Conservation (phyloP, 192 early-diverging fungal genomes). For the Radiomyces spectabilis region DNA sequence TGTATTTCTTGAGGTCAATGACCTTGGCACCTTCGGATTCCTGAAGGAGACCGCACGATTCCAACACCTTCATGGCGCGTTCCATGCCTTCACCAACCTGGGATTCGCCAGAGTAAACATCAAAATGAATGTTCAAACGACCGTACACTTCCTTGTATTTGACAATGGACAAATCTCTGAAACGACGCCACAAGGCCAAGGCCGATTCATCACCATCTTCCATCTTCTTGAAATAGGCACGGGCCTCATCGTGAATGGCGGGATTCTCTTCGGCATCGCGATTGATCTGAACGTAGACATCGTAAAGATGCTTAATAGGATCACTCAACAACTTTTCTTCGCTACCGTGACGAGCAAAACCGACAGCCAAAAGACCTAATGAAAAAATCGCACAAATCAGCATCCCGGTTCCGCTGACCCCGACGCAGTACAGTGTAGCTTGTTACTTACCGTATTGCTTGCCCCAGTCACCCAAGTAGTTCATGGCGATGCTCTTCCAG, state of each 20-base stretch:
- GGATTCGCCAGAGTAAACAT: slow-evolving; percentile 94
- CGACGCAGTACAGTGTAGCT: too few relatives aligned
- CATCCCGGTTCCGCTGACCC: too few relatives aligned
- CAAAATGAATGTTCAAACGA: slow-evolving; percentile 87
- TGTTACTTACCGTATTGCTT: slow-evolving; percentile 84
- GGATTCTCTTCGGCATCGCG: slow-evolving; percentile 56
- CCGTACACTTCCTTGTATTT: slow-evolving; percentile 90
- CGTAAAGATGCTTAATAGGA: slow-evolving; percentile 87
- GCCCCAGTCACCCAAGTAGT: slow-evolving; percentile 99
- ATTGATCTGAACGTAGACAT: slow-evolving; percentile 90
- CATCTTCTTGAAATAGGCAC: slow-evolving; percentile 90
- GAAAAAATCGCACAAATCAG: background rate
- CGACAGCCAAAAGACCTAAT: slow-evolving; percentile 80
- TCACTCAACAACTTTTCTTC: slow-evolving; percentile 73
- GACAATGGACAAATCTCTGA: slow-evolving; percentile 83
- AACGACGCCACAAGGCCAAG: slow-evolving; percentile 77
- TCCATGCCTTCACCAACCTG: slow-evolving; percentile 73
- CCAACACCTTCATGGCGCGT: slow-evolving; percentile 62
- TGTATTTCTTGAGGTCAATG: slow-evolving; percentile 75
- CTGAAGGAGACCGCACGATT: slow-evolving; percentile 61
- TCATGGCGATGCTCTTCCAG: slow-evolving; percentile 86
- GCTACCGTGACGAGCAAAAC: slow-evolving; percentile 72
- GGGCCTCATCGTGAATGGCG: slow-evolving; percentile 73
- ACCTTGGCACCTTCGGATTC: slow-evolving; percentile 81
- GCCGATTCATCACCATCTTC: slow-evolving; percentile 84